Conservation (phyloP, 2,329 filamentous ascomycete species). For the Nannizziopsis arthrosporioides region DNA sequence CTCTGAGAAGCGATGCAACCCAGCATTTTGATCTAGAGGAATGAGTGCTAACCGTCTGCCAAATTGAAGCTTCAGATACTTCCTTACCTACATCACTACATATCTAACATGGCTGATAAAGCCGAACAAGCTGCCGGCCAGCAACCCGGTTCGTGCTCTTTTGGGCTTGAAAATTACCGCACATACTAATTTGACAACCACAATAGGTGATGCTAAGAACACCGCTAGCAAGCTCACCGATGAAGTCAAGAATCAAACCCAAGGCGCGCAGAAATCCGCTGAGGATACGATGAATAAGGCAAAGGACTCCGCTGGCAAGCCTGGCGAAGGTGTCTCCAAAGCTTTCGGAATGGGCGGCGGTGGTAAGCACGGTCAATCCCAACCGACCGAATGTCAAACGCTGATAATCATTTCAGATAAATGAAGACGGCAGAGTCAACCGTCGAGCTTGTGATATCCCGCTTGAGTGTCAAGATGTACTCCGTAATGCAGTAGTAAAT, state of each 20-base stretch:
- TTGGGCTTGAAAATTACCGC: neutral
- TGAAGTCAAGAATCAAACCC: conserved; percentile 6
- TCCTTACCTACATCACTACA: neutral
- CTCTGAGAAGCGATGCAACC: too few relatives aligned
- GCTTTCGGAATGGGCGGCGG: conserved; percentile 11
- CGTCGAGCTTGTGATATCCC: too few relatives aligned
- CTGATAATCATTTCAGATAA: neutral
- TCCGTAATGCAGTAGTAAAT: too few relatives aligned
- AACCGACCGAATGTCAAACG: neutral
- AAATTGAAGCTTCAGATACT: neutral
- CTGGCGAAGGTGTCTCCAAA: conserved; percentile 12
- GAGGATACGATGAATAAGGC: conserved; percentile 9
- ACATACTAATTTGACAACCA: neutral
- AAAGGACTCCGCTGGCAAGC: conserved; percentile 14
- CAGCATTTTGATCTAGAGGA: too few relatives aligned
- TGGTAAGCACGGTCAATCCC: neutral
- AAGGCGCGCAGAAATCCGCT: conserved; percentile 12
- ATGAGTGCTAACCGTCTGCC: neutral
- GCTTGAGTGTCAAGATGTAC: too few relatives aligned
- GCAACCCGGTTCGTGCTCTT: conserved; percentile 11
- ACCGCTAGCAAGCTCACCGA: conserved; percentile 16
- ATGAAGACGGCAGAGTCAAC: too few relatives aligned
- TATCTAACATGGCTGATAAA: conserved; percentile 11
- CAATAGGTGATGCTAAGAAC: conserved; percentile 17
- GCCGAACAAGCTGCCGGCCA: conserved; percentile 9